A percentile compares a stretch with the other conserved stretches of the same genome.
Evolutionary conservation across 2,329 filamentous ascomycete genomes (phyloP).

Genomic region (Stromatinia cepivora): DNA sequence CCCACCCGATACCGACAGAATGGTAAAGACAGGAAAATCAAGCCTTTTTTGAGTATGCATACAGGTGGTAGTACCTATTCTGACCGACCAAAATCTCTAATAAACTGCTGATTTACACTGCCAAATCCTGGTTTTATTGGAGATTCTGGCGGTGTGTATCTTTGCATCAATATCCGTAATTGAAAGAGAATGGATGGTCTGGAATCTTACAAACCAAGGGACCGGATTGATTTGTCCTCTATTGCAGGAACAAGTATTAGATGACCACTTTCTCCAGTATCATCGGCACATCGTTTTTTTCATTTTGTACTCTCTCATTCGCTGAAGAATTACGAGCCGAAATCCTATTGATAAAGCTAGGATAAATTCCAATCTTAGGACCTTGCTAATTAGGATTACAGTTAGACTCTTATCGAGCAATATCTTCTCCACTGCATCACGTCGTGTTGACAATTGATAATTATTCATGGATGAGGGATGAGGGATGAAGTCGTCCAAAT

Average conservation of each 20-base stretch:
- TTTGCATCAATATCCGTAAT: slow-evolving; percentile 11
- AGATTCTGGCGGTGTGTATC: slow-evolving; percentile 10
- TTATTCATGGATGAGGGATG: background rate
- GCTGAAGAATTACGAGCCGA: slow-evolving; percentile 2
- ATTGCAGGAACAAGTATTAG: background rate
- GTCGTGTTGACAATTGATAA: background rate
- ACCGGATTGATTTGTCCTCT: background rate
- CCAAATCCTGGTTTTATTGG: background rate
- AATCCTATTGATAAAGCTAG: background rate
- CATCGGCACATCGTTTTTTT: background rate
- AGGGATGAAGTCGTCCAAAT: background rate
- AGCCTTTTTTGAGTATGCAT: slow-evolving; percentile 8
- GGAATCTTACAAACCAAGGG: slow-evolving; percentile 14
- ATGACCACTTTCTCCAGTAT: slow-evolving; percentile 3
- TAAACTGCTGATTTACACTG: background rate
- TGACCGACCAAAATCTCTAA: slow-evolving; percentile 10
- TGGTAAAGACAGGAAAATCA: slow-evolving; percentile 13
- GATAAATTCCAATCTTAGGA: background rate
- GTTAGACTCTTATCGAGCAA: background rate
- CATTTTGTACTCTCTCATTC: background rate
- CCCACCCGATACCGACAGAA: slow-evolving; percentile 4
- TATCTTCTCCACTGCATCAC: background rate
- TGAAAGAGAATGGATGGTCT: slow-evolving; percentile 5
- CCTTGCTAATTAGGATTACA: background rate
- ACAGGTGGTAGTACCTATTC: background rate